Percentiles rank a stretch among this genome's conserved stretches.
phyloP scores from a whole-genome alignment of 331 rosid genomes.

The Quercus tomentella region DNA sequence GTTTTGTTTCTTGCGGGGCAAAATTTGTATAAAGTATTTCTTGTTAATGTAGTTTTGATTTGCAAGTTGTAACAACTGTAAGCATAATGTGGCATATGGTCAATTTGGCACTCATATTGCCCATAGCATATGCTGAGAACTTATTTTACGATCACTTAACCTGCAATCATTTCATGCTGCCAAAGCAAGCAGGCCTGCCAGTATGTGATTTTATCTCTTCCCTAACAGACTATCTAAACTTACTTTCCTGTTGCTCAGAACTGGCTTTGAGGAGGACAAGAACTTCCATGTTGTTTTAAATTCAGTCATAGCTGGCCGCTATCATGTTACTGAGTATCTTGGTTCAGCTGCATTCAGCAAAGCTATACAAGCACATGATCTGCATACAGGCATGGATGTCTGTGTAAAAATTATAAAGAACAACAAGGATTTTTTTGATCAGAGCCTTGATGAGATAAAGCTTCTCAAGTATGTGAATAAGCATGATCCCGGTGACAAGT shows the following conservation, averaged over 20 bases:
- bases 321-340: constrained; percentile 96
- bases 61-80: background rate
- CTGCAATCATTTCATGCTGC: background rate
- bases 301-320: constrained; percentile 96
- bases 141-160: background rate
- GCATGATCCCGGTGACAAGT: constrained; percentile 96
- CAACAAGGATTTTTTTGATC: constrained; percentile 99
- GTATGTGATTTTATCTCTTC: background rate
- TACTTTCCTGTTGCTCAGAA: constrained; percentile 54
- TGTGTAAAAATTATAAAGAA: constrained; percentile 97
- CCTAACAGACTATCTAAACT: constrained; percentile 31
- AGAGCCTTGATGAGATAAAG: constrained; percentile 99
- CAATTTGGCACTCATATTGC: background rate
- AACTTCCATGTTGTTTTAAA: constrained; percentile 91
- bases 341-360: constrained; percentile 99
- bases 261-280: constrained; percentile 99
- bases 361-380: constrained; percentile 98
- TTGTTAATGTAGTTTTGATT: background rate
- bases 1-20: background rate
- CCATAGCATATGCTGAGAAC: background rate
- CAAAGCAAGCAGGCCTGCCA: constrained; percentile 7
- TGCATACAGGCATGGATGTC: constrained; percentile 97
- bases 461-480: constrained; percentile 96
- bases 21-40: background rate
- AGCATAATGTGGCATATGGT: background rate